A percentile compares a stretch with the other conserved stretches of the same genome.
Evolutionary conservation across 768 basidiomycete genomes (phyloP).

Genomic region (Myochromella boudieri): DNA sequence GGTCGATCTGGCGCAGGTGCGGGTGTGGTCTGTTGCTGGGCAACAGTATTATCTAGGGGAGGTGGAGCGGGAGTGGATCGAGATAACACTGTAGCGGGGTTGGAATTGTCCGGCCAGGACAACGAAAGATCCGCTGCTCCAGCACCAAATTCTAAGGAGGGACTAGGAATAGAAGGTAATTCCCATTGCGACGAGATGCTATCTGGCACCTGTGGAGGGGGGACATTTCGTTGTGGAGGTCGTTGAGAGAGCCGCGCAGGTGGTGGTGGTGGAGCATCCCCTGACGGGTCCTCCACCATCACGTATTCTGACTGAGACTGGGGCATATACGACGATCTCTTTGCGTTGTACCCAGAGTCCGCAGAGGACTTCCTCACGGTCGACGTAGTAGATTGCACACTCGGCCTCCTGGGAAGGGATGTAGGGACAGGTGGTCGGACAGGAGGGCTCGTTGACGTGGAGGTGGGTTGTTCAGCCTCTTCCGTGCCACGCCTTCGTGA

Average conservation of each 20-base stretch:
- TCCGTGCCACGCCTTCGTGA: constrained; percentile 20
- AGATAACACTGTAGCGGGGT: constrained; percentile 28
- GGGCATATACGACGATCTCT: constrained; percentile 23
- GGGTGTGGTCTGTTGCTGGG: constrained; percentile 14
- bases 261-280: constrained; percentile 45
- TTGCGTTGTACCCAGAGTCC: constrained; percentile 24
- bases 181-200: constrained; percentile 62
- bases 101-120: constrained; percentile 65
- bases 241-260: constrained; percentile 40
- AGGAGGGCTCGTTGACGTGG: constrained; percentile 31
- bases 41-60: constrained; percentile 15
- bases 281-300: constrained; percentile 57
- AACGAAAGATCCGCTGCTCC: constrained; percentile 47
- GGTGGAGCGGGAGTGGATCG: constrained; percentile 18
- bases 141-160: constrained; percentile 51
- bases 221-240: constrained; percentile 34
- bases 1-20: constrained; percentile 30
- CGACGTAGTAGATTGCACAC: constrained; percentile 32
- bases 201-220: constrained; percentile 31
- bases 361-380: constrained; percentile 36
- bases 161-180: constrained; percentile 57
- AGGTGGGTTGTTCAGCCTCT: constrained; percentile 15
- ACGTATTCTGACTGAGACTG: constrained; percentile 58
- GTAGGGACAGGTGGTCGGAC: constrained; percentile 51
- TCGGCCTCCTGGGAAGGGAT: constrained; percentile 39